Evolutionary conservation across 768 basidiomycete species (phyloP).

Genomic region (Tylopilus felleus): DNA sequence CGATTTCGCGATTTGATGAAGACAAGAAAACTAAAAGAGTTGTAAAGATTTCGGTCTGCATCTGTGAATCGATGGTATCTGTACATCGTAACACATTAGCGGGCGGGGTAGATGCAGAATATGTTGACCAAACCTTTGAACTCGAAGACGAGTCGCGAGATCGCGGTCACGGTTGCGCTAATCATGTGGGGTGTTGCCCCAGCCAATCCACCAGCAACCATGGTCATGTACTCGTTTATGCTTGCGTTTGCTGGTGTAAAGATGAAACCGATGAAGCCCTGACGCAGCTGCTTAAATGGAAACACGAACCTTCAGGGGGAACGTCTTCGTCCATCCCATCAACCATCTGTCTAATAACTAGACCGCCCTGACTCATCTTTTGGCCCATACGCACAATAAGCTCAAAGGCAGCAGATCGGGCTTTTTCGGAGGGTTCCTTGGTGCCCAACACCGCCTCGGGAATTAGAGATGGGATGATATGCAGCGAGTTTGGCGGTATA

Average conservation of each 20-base stretch:
- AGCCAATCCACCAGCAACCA: conserved; percentile 93
- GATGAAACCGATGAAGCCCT: conserved; percentile 5
- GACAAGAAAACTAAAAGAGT: conserved; percentile 89
- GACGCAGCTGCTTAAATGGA: not conserved
- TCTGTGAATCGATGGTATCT: conserved; percentile 68
- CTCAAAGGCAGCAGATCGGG: conserved; percentile 86
- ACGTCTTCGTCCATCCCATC: conserved; percentile 81
- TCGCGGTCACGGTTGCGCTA: conserved; percentile 91
- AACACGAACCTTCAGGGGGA: conserved; percentile 38
- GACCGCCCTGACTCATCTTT: conserved; percentile 87
- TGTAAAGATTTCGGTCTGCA: conserved; percentile 80
- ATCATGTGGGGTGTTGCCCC: conserved; percentile 97
- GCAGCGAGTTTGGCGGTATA: conserved; percentile 68
- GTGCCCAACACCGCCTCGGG: conserved; percentile 94
- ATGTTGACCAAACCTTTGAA: conserved; percentile 66
- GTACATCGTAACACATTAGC: conserved; percentile 2
- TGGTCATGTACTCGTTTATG: conserved; percentile 91
- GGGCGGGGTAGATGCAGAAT: not conserved
- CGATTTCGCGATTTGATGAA: conserved; percentile 94
- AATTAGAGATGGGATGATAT: conserved; percentile 83
- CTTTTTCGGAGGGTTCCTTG: conserved; percentile 94
- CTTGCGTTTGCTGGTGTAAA: conserved; percentile 55
- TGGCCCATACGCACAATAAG: conserved; percentile 86
- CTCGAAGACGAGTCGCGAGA: conserved; percentile 92
- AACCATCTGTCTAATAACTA: conserved; percentile 70